Base-by-base conservation (phyloP, 1,284 basidiomycete genomes). In the Tetrapyrgos nigripes region DNA sequence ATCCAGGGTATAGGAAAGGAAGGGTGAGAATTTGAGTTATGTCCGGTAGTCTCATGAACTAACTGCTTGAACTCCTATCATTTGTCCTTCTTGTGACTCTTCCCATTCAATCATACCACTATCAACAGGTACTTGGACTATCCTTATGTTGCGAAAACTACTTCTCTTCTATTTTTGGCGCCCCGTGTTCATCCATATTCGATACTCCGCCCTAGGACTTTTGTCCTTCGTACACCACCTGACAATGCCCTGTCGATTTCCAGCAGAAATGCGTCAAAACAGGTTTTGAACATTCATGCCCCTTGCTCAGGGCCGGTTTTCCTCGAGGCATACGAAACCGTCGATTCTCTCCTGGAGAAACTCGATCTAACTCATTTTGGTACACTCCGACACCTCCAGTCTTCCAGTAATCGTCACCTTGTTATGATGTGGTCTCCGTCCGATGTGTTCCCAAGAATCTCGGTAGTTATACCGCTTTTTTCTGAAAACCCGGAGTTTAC, bases 91-190 rank as follows among this genome's bases (percentile, higher is more conserved):
- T 40, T 17, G n/a, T 27, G 11, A 21, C 6, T n/a, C 13, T 29
- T 23, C 11, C 19, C 19, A 43, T 19, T n/a, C 9, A 21, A 13
- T 14, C 35, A 29, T 33, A 54, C 43, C 19, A 24, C 35, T 13
- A 26, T n/a, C 35, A 28, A 23, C n/a, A n/a, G n/a, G n/a, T n/a
- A n/a, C n/a, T n/a, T n/a, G n/a, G n/a, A n/a, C n/a, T n/a, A n/a
- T n/a, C n/a, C n/a, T n/a, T n/a, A n/a, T n/a, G n/a, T n/a, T n/a
- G n/a, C n/a, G n/a, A n/a, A n/a, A n/a, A n/a, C n/a, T n/a, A n/a
- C n/a, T n/a, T 61, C 65, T 9, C 43, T 76, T 49, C 48, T 74
- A 17, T 66, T 77, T 50, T 62, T 80, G n/a, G 61, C 75, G 23
- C 72, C 78, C 17, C 66, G 63, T 44, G 53, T 55, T 27, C 55